Evolutionary conservation across 2,329 filamentous ascomycete genomes (phyloP), one percentile per base, ranked within the genome.

Genomic region (Mycosphaerella arachidis): DNA sequence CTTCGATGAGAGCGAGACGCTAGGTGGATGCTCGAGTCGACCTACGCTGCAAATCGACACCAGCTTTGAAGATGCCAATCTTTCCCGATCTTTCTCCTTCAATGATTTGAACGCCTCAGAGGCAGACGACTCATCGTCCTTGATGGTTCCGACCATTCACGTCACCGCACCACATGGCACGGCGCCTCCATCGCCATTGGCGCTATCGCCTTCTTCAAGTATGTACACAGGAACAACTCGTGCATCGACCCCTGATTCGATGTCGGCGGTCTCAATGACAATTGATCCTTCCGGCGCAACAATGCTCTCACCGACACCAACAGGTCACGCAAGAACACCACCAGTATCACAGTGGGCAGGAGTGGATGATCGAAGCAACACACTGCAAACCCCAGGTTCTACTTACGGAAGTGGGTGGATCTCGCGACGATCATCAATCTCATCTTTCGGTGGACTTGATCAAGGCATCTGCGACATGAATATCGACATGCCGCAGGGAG

Each of bases 121-220:
- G 51, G 55, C 62, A 16, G 62, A 64, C 33, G 62, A 58, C 4
- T 40, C 53, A 12, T 12, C 60, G 33, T 57, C 56, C 3, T 50
- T 57, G 48, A 56, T 50, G 27, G 60, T 64, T 10, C 62, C 59
- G 7, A 60, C 55, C 1, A 64, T 64, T 9, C 60, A 62, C 33
- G 60, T 64, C 35, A 64, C 62, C 13, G 62, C 59, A 8, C 62
- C 62, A 9, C 60, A 62, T 48, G 62, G 59, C 12, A 62, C 56
- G 16, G 52, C 50, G 2, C 59, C 62, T 6, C 51, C 59, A 9
- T 62, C 62, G 6, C 62, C 62, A 7, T 18, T 55, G 35, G 57
- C 55, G 6, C 48, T 58, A 30, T 62, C 57, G 9, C 62, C 60
- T 24, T 60, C 62, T 3, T n/a, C n/a, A n/a, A 64, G 62, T 45